A percentile compares a stretch with the other conserved stretches of the same genome.
Evolutionary conservation across 2,329 filamentous ascomycete species (phyloP).

Genomic region (Pyricularia pennisetigena): DNA sequence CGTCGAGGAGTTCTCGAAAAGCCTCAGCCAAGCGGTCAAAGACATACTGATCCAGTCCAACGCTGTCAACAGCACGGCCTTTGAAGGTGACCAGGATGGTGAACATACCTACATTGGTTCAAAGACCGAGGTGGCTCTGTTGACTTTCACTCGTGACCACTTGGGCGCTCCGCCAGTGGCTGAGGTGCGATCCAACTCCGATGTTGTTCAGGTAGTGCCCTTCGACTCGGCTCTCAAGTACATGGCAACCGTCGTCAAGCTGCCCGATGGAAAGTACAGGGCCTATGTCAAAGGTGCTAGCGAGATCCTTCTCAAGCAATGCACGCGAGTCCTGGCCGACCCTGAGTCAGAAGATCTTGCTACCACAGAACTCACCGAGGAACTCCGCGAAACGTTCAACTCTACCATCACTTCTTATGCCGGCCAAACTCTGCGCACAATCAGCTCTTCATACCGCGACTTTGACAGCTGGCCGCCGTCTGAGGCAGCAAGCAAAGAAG

Average conservation of each 20-base stretch:
- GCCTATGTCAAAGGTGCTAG: conserved; percentile 48
- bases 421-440: conserved; percentile 61
- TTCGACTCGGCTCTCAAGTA: conserved; percentile 46
- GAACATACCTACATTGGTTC: conserved; percentile 60
- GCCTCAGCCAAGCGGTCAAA: conserved; percentile 31
- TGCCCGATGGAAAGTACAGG: conserved; percentile 34
- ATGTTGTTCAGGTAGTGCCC: conserved; percentile 37
- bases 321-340: conserved; percentile 30
- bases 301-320: conserved; percentile 41
- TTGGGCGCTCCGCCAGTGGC: conserved; percentile 56
- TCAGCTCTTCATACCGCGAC: conserved; percentile 65
- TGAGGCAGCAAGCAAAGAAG: conserved; percentile 28
- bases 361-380: conserved; percentile 38
- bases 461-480: conserved; percentile 59
- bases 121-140: conserved; percentile 67
- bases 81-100: conserved; percentile 64
- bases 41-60: conserved; percentile 50
- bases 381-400: conserved; percentile 45
- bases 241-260: conserved; percentile 44
- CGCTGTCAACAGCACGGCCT: conserved; percentile 61
- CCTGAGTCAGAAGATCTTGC: conserved; percentile 42
- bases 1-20: conserved; percentile 13
- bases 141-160: conserved; percentile 59
- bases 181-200: conserved; percentile 46
- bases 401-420: conserved; percentile 31